Evolutionary conservation across 257 asterid species (phyloP).

Genomic region (Apocynum venetum): DNA sequence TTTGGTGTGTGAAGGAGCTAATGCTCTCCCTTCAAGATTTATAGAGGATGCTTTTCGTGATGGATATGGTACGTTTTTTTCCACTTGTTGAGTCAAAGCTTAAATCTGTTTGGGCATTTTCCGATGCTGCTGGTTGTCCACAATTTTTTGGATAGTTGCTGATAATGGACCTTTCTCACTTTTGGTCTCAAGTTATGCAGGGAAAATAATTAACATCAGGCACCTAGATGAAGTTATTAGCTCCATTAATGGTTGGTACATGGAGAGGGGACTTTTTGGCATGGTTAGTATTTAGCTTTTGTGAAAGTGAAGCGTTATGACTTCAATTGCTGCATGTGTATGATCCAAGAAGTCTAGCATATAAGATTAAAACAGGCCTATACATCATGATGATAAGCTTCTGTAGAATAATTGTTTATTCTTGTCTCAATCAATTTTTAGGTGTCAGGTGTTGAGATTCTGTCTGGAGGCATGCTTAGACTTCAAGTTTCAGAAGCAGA

Average conservation of each 20-base stretch:
- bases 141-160: conserved; percentile 27
- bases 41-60: conserved; percentile 91
- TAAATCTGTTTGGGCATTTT: neutral
- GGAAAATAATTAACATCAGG: conserved; percentile 89
- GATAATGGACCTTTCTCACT: conserved; percentile 38
- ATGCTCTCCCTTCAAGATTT: conserved; percentile 86
- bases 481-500: conserved; percentile 94
- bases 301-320: neutral
- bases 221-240: conserved; percentile 81
- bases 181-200: conserved; percentile 67
- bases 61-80: conserved; percentile 74
- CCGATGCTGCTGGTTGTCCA: neutral
- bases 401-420: neutral
- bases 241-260: conserved; percentile 95
- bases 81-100: conserved; percentile 3
- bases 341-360: neutral
- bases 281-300: conserved; percentile 53
- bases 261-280: conserved; percentile 98
- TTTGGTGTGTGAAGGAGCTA: conserved; percentile 97
- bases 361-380: neutral
- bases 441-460: conserved; percentile 94
- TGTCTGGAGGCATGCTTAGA: conserved; percentile 92
- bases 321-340: neutral
- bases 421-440: conserved; percentile 24
- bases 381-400: neutral